Evolutionary conservation across 2,329 filamentous ascomycete genomes (phyloP).

Genomic region (Alternaria alternata): DNA sequence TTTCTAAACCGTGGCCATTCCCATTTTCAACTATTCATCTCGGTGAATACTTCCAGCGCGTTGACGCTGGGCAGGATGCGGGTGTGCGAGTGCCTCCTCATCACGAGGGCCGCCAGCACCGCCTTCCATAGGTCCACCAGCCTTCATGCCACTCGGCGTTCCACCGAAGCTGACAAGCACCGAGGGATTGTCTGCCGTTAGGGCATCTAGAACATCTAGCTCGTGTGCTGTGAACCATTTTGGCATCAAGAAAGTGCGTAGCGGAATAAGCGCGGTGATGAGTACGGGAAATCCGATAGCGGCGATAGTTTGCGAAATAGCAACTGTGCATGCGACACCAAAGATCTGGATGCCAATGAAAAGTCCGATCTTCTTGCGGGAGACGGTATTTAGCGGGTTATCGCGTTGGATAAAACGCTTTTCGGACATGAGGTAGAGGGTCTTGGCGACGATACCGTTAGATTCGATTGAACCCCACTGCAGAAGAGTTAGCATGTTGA

Average conservation of each 20-base stretch:
- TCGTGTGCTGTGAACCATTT: slow-evolving; percentile 59
- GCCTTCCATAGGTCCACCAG: slow-evolving; percentile 13
- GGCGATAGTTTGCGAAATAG: slow-evolving; percentile 65
- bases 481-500: neutral
- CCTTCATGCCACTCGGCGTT: slow-evolving; percentile 46
- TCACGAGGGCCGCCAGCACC: slow-evolving; percentile 17
- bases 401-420: slow-evolving; percentile 56
- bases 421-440: slow-evolving; percentile 58
- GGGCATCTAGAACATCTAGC: slow-evolving; percentile 59
- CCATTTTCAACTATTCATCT: neutral
- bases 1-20: neutral
- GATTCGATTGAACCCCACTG: slow-evolving; percentile 55
- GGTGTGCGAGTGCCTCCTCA: slow-evolving; percentile 13
- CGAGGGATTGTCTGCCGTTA: slow-evolving; percentile 61
- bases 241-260: slow-evolving; percentile 60
- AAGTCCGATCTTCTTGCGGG: slow-evolving; percentile 55
- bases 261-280: slow-evolving; percentile 63
- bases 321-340: slow-evolving; percentile 60
- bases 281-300: slow-evolving; percentile 66
- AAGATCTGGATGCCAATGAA: slow-evolving; percentile 60
- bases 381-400: slow-evolving; percentile 56
- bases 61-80: slow-evolving; percentile 24
- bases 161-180: slow-evolving; percentile 63
- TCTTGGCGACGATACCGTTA: slow-evolving; percentile 60
- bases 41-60: slow-evolving; percentile 31